Base-by-base conservation (phyloP, 257 asterid genomes). In the Catharanthus roseus region DNA sequence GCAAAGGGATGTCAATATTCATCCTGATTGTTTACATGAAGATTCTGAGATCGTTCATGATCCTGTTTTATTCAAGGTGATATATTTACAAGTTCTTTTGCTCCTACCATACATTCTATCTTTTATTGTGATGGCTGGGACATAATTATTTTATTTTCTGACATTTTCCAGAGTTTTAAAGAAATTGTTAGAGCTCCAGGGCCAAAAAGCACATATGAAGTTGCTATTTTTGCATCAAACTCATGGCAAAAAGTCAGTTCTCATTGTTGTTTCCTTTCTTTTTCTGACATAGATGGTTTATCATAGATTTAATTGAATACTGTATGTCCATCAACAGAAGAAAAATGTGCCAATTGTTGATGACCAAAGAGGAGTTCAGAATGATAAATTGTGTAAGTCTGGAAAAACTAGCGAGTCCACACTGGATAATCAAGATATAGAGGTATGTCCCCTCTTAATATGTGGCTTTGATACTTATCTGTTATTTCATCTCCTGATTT, bases 61-160 rank as follows among this genome's bases (percentile, higher is more conserved):
- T 80, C 66, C 89, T n/a, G 74, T n/a, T n/a, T n/a, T 89, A 60
- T 82, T 86, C 76, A 83, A 93, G 97, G 99, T 93, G 75, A 81
- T 36, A 71, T 7, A 29, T 9, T 24, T 51, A 5, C 31, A 51
- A 16, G 6, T 45, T 54, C n/a, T 21, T 74, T 58, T 64, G 9
- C 11, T 26, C 34, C 61, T 58, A 47, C 12, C 62, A 21, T 53
- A 58, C 73, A 62, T 69, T 66, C 49, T 53, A 4, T 18, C 11
- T 61, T 51, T 4, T 15, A 6, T 41, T 15, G 56, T 41, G 65
- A 8, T 62, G 33, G n/a, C 39, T 19, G n/a, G n/a, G 0, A 51
- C 29, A 26, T 54, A 44, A 36, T 69, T 67, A 7, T 26, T 50
- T 47, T 39, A 50, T n/a, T 10, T 38, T 72, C 65, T 77, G 39